Percentiles rank a stretch among this genome's conserved stretches.
These are phyloP conservation scores for Hyphodiscus sp. DNA, from an alignment of 2,329 filamentous ascomycete species.

Conservation along the genomic window DNA sequence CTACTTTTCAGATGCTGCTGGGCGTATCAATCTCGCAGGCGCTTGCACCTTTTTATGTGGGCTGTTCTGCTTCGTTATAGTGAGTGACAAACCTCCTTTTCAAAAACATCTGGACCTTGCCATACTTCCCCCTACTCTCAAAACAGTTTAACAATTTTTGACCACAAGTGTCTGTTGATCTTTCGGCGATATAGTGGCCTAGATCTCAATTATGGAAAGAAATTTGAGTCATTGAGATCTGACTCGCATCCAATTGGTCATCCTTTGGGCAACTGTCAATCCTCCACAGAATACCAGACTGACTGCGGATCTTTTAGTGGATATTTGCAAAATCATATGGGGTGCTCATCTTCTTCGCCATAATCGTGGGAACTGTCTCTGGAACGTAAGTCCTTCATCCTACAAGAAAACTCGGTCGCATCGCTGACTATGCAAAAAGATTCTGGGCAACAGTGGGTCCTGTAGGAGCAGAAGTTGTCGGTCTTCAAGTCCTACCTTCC, in stretches of 20 bases:
- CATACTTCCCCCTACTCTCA: not conserved
- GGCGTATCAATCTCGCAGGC: conserved; percentile 66
- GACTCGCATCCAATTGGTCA: too few relatives aligned
- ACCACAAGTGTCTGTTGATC: too few relatives aligned
- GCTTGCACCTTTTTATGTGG: conserved; percentile 58
- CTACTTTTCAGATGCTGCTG: conserved; percentile 62
- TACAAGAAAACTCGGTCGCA: not conserved
- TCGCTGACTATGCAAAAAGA: conserved; percentile 3
- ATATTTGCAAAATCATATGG: conserved; percentile 58
- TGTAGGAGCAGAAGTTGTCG: conserved; percentile 68
- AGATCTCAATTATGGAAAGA: too few relatives aligned
- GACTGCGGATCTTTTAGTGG: conserved; percentile 41
- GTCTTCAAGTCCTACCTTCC: conserved; percentile 60
- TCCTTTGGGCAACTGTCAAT: too few relatives aligned
- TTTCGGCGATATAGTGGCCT: too few relatives aligned
- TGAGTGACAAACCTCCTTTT: not conserved
- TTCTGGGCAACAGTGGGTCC: conserved; percentile 66
- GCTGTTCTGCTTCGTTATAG: conserved; percentile 58
- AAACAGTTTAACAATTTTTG: too few relatives aligned
- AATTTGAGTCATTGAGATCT: too few relatives aligned
- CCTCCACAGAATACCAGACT: not conserved
- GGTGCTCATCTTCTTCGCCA: conserved; percentile 63
- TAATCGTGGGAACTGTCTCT: conserved; percentile 59
- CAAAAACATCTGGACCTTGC: too few relatives aligned
- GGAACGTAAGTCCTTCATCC: conserved; percentile 41